A percentile compares a stretch with the other conserved stretches of the same genome.
Conservation (phyloP, 306 rosid species). For the Quercus gilva region DNA sequence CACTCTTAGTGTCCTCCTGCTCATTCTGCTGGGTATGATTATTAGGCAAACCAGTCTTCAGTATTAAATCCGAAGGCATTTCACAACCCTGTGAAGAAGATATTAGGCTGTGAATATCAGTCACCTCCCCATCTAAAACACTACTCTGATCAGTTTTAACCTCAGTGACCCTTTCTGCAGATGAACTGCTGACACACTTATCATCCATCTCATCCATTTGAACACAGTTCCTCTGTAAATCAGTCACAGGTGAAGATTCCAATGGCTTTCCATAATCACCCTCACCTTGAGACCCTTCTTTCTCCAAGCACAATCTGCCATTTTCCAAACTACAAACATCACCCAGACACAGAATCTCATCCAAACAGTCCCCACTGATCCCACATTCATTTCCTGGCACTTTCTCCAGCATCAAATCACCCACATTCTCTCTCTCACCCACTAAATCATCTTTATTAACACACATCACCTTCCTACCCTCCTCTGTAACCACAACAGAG, state of each 20-base stretch:
- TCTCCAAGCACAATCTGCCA: slow-evolving; percentile 19
- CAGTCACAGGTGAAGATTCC: slow-evolving; percentile 19
- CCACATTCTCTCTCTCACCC: slow-evolving; percentile 33
- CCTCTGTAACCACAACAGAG: slow-evolving; percentile 26
- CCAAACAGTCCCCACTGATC: slow-evolving; percentile 15
- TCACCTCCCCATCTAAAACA: slow-evolving; percentile 12
- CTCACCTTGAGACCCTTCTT: slow-evolving; percentile 25
- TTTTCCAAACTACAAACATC: slow-evolving; percentile 22
- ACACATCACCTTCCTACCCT: slow-evolving; percentile 13
- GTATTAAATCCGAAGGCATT: slow-evolving; percentile 31
- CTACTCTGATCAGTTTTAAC: slow-evolving; percentile 12
- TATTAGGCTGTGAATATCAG: slow-evolving; percentile 27
- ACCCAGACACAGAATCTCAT: slow-evolving; percentile 25
- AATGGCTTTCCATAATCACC: slow-evolving; percentile 27
- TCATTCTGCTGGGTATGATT: slow-evolving; percentile 36
- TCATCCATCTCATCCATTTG: slow-evolving; percentile 41
- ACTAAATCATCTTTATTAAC: slow-evolving; percentile 25
- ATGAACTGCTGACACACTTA: slow-evolving; percentile 15
- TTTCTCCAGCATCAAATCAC: slow-evolving; percentile 23
- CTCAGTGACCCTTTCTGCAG: slow-evolving; percentile 22
- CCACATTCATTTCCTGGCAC: slow-evolving; percentile 23
- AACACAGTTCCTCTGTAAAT: slow-evolving; percentile 24
- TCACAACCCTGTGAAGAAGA: slow-evolving; percentile 33
- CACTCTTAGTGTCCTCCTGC: slow-evolving; percentile 38
- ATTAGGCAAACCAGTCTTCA: slow-evolving; percentile 21